Evolutionary conservation across 2,329 filamentous ascomycete species (phyloP).

Genomic region (Alternaria viburni): DNA sequence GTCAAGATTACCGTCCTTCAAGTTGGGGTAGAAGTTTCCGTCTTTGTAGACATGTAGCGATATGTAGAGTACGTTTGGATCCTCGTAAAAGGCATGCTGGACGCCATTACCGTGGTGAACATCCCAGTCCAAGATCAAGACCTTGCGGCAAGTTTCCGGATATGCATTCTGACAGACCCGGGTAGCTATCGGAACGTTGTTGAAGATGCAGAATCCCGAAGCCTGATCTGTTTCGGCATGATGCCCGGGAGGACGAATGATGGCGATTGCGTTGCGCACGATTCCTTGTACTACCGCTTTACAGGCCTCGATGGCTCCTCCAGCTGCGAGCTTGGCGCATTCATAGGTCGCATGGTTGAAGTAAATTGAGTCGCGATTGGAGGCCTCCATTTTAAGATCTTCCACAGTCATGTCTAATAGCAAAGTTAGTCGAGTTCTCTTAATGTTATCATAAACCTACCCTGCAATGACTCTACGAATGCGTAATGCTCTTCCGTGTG

Average conservation of each 20-base stretch:
- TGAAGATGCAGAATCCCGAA: slow-evolving; percentile 97
- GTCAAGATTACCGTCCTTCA: slow-evolving; percentile 63
- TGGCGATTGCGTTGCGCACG: slow-evolving; percentile 93
- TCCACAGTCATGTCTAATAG: slow-evolving; percentile 54
- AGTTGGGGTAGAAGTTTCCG: slow-evolving; percentile 81
- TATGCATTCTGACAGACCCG: slow-evolving; percentile 83
- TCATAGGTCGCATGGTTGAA: slow-evolving; percentile 80
- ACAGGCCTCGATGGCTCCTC: slow-evolving; percentile 94
- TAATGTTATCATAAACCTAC: slow-evolving; percentile 39
- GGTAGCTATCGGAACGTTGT: slow-evolving; percentile 95
- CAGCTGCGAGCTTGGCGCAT: slow-evolving; percentile 82
- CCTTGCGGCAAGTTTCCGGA: slow-evolving; percentile 80
- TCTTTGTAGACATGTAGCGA: slow-evolving; percentile 89
- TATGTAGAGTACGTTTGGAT: slow-evolving; percentile 94
- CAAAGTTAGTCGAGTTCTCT: slow-evolving; percentile 13
- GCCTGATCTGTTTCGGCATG: slow-evolving; percentile 86
- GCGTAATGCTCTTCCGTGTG: slow-evolving; percentile 79
- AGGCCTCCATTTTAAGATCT: slow-evolving; percentile 72
- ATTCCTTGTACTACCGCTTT: slow-evolving; percentile 82
- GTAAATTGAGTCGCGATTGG: slow-evolving; percentile 54
- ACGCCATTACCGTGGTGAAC: slow-evolving; percentile 86
- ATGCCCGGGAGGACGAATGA: slow-evolving; percentile 93
- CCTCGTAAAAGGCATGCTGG: slow-evolving; percentile 93
- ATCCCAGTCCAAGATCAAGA: slow-evolving; percentile 91
- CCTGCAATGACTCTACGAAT: slow-evolving; percentile 71